Percentiles rank a stretch among this genome's conserved stretches.
Evolutionary conservation across 352 stramenopile species (phyloP).

Genomic region (Elongisporangium senticosum): DNA sequence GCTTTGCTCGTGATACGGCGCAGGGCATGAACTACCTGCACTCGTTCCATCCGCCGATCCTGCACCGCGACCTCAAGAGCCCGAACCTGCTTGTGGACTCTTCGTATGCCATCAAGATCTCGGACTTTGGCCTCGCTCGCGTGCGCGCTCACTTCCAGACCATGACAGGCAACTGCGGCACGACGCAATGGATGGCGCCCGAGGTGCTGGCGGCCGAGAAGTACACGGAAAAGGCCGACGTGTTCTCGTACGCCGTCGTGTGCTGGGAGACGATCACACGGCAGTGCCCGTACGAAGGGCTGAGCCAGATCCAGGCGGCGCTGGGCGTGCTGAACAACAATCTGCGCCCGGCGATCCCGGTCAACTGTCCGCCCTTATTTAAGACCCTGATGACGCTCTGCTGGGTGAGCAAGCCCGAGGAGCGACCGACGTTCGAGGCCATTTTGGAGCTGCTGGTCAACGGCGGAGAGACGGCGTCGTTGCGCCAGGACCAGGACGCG

Average conservation of each 20-base stretch:
- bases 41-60: slow-evolving; percentile 79
- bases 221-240: slow-evolving; percentile 85
- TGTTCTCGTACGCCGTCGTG: slow-evolving; percentile 86
- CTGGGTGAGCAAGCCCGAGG: slow-evolving; percentile 68
- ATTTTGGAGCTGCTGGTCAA: slow-evolving; percentile 70
- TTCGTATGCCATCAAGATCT: slow-evolving; percentile 84
- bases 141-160: slow-evolving; percentile 84
- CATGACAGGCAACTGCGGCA: slow-evolving; percentile 85
- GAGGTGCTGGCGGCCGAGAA: slow-evolving; percentile 80
- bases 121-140: slow-evolving; percentile 82
- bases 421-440: slow-evolving; percentile 75
- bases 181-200: slow-evolving; percentile 84
- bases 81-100: slow-evolving; percentile 77
- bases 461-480: slow-evolving; percentile 1
- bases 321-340: slow-evolving; percentile 87
- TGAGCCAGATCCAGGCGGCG: slow-evolving; percentile 87
- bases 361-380: slow-evolving; percentile 68
- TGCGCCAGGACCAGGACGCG: background rate
- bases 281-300: slow-evolving; percentile 87
- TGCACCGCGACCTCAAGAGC: slow-evolving; percentile 86
- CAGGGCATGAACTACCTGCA: slow-evolving; percentile 87
- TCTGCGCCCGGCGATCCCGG: slow-evolving; percentile 72
- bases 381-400: slow-evolving; percentile 84
- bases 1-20: slow-evolving; percentile 74
- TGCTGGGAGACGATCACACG: slow-evolving; percentile 87